Conservation (phyloP, 169 alveolate species). For the Eimeria sp. region DNA sequence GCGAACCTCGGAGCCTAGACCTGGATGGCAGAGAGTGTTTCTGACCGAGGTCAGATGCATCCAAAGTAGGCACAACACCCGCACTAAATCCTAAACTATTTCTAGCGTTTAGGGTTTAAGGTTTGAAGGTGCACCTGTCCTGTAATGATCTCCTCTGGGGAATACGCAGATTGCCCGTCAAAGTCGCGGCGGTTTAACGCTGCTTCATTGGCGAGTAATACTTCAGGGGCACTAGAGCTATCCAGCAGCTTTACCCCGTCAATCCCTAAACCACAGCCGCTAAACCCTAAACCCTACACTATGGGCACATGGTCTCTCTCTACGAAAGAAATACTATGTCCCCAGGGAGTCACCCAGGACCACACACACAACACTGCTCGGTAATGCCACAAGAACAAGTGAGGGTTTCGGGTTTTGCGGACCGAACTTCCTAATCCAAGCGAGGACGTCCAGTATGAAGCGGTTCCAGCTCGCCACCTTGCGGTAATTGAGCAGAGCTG, state of each 20-base stretch:
- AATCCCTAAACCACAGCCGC: slow-evolving; percentile 68
- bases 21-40: not conserved
- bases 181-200: slow-evolving; percentile 92
- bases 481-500: slow-evolving; percentile 92
- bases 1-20: not conserved
- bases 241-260: slow-evolving; percentile 90
- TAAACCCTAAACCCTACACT: slow-evolving; percentile 36
- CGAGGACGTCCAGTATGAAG: slow-evolving; percentile 89
- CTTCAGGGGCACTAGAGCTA: slow-evolving; percentile 93
- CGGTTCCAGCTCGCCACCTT: slow-evolving; percentile 92
- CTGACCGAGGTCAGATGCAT: not conserved
- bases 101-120: slow-evolving; percentile 2
- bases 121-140: slow-evolving; percentile 87
- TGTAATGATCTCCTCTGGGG: slow-evolving; percentile 90
- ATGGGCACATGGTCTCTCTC: not conserved
- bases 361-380: not conserved
- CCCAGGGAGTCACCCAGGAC: not conserved
- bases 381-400: not conserved
- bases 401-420: slow-evolving; percentile 11
- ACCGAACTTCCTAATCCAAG: slow-evolving; percentile 81
- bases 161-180: slow-evolving; percentile 93
- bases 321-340: not conserved
- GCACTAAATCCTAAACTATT: not conserved
- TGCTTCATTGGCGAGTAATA: slow-evolving; percentile 89
- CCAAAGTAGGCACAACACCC: not conserved